Evolutionary conservation across 148 eudicot species (phyloP), one percentile per base, ranked within the genome.

Genomic region (Rhododendron henanense): DNA sequence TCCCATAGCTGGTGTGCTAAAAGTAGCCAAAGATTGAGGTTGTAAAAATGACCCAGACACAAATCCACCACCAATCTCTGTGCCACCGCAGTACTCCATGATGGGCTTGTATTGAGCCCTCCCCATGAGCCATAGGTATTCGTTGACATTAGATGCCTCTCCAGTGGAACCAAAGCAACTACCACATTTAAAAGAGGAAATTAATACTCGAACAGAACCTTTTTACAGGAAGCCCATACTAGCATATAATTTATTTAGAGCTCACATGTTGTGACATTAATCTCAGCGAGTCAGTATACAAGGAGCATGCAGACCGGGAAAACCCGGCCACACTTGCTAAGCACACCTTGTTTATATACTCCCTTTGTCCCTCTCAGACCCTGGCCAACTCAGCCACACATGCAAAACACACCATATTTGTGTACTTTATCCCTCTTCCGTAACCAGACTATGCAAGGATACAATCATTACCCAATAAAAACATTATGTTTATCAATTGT

Each of bases 161-260:
- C 99, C 99, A 79, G 99, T 94, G 25, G 99, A 97, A 65, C 93
- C 96, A 89, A 94, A 97, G 90, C 98, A 93, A 78, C 99, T 97
- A 87, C 84, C 76, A 84, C 37, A 37, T 59, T 55, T 31, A 63
- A 65, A 85, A 90, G 13, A 63, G n/a, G 0, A 23, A 69, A 50
- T 41, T 13, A 82, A 82, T 4, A 73, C 8, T 41, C 5, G 28
- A 23, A 28, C 25, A 28, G 41, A 53, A 81, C 31, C 28, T 35
- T 41, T 83, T 78, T 35, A 3, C 25, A 33, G 41, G 33, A 53
- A 33, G 77, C 5, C 59, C 63, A 37, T 33, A 18, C 53, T 35
- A n/a, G 1, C 63, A 76, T 51, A n/a, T n/a, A 75, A 51, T 53
- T 81, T 35, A 33, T 57, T 53, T 18, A 16, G 35, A 53, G 44